Evolutionary conservation across 164 flowering plant genomes (phyloP), one percentile per base, ranked within the genome.

Genomic region (Magnolia sinica): DNA sequence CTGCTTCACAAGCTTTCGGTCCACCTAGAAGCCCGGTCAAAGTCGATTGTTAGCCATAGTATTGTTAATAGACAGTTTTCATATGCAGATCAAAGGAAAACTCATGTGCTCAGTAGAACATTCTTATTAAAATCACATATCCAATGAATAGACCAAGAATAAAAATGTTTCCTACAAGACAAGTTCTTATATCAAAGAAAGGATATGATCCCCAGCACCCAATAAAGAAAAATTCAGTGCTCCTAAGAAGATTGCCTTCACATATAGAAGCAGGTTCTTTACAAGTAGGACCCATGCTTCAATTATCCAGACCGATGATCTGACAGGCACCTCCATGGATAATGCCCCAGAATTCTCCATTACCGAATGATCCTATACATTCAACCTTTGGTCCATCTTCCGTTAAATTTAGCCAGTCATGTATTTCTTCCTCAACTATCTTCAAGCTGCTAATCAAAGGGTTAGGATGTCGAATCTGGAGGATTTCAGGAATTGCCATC

Each of bases 1-100:
- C 85, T 96, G 99, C 88, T 96, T 96, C 64, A 96, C 99, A 87
- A 96, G 83, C 80, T 96, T 94, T 76, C 99, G 84, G 71, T 94
- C 97, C 79, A 92, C 96, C 96, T 91, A 76, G 52, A 24, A 7
- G 27, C 37, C 37, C 66, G 58, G 64, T 58, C 37, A 69, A 71
- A 64, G 58, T 29, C n/a, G 74, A 52, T 52, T 37, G 31, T 74
- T 31, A 76, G 76, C 72, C 18, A 72, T 16, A 74, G 4, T 68
- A 19, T 68, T 68, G 18, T 29, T 68, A 68, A 68, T 8, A 65
- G 23, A n/a, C 27, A 52, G 20, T 50, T 31, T 37, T 27, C 51
- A 37, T 55, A 24, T 8, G 19, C 45, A 29, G 49, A 24, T 29
- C n/a, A 18, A 37, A 14, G n/a, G 29, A n/a, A 10, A 50, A 24